Percentiles rank a stretch among this genome's conserved stretches.
These are phyloP conservation scores for Spinacia oleracea DNA, from an alignment of 179 eudicot species.

Conservation along the genomic window DNA sequence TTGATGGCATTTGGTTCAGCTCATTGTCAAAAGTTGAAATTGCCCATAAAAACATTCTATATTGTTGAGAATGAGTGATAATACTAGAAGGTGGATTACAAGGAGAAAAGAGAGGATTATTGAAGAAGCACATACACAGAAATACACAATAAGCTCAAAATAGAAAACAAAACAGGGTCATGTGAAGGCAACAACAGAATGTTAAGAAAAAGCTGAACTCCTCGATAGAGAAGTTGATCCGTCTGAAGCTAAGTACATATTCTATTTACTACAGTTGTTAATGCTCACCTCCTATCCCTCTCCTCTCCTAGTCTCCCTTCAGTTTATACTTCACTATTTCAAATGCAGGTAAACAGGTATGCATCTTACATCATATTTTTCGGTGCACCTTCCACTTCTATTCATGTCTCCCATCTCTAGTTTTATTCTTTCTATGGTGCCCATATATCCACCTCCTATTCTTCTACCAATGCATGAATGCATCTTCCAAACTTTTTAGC, in stretches of 20 bases:
- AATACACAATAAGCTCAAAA: no score
- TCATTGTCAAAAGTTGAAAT: not conserved
- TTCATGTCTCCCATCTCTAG: not conserved
- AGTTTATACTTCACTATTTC: not conserved
- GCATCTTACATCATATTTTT: conserved; percentile 1
- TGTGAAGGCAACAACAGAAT: no score
- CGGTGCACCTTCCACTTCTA: not conserved
- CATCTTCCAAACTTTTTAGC: not conserved
- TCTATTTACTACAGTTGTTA: no score
- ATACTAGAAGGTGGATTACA: not conserved
- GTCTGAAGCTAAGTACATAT: no score
- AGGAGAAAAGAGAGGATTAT: not conserved
- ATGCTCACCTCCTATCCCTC: not conserved
- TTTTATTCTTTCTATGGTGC: not conserved
- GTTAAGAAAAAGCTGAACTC: no score
- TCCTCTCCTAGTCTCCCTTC: not conserved
- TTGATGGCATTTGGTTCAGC: not conserved
- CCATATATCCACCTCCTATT: not conserved
- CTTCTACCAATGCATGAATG: not conserved
- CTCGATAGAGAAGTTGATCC: no score
- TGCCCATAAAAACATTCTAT: not conserved
- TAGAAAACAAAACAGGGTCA: not conserved
- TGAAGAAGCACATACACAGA: not conserved
- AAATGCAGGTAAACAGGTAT: not conserved
- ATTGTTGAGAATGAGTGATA: no score